Evolutionary conservation across 495 filamentous ascomycete genomes (phyloP).

Genomic region (Hyaloscypha variabilis): DNA sequence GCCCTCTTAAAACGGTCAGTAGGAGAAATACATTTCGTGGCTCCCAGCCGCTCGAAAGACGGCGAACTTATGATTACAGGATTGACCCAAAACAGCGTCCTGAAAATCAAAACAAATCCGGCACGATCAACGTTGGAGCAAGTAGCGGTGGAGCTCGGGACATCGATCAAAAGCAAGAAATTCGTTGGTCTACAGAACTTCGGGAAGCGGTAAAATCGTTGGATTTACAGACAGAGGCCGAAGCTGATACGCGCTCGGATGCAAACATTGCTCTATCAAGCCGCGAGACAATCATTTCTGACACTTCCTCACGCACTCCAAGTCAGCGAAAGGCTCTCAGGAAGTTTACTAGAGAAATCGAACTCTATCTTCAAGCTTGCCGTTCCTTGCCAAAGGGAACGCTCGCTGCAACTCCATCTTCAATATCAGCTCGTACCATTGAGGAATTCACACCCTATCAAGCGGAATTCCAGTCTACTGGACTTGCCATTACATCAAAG

Average conservation of each 20-base stretch:
- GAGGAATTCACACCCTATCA: constrained; percentile 47
- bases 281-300: constrained; percentile 3
- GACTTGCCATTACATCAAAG: constrained; percentile 50
- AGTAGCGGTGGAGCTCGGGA: background rate
- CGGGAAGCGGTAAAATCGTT: background rate
- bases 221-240: background rate
- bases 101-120: constrained; percentile 4
- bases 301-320: constrained; percentile 35
- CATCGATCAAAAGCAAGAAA: background rate
- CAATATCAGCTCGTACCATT: constrained; percentile 45
- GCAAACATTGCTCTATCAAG: constrained; percentile 12
- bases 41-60: background rate
- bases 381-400: constrained; percentile 27
- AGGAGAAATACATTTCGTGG: constrained; percentile 1
- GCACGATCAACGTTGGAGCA: background rate
- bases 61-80: constrained; percentile 27
- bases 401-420: constrained; percentile 29
- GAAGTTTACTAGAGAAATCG: constrained; percentile 45
- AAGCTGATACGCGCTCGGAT: constrained; percentile 7
- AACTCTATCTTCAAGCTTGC: constrained; percentile 40
- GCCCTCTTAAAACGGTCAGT: constrained; percentile 16
- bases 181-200: background rate
- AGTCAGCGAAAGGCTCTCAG: constrained; percentile 40
- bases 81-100: constrained; percentile 15
- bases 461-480: constrained; percentile 46